Base-by-base conservation (phyloP, 2,329 filamentous ascomycete species). In the Epicoccum nigrum region DNA sequence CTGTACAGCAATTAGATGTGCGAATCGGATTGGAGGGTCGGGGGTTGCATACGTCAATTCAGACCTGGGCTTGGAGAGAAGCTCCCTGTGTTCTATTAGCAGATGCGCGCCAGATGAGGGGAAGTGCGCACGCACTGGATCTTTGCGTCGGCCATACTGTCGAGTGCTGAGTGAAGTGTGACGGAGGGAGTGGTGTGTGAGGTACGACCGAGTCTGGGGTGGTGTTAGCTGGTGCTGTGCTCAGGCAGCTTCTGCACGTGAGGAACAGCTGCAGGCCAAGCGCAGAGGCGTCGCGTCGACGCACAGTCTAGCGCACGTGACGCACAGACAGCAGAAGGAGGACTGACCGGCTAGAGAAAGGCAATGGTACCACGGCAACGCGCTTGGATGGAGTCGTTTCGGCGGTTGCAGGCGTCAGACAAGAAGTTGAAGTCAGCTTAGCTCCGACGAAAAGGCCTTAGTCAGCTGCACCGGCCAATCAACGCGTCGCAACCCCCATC, bases 31-130 rank as follows among this genome's bases (percentile, higher is more conserved):
- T 23, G 32, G 9, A 19, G 32, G 32, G n/a, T 3, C 1, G 3
- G 7, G 16, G 21, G 23, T 15, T 4, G 20, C 16, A 65, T 86
- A 95, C 91, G 92, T 96, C 77, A 96, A 88, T 74, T 97, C 92
- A 69, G 83, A 86, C 77, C 91, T 90, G 61, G 90, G 87, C 83
- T 96, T 96, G 74, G 84, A 87, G 61, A 95, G 85, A 69, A 96
- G 86, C 76, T 96, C 92, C 77, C 91, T 95, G 73, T 35, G 45
- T n/a, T 20, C 30, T 56, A 60, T 72, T 59, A 74, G 70, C 52
- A 31, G 27, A 25, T 27, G 13, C 9, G 13, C 20, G 19, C 3
- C 7, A 19, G 32, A 11, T 7, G 23, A 33, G 19, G n/a, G 13
- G 13, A 20, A 7, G 8, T 8, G 21, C 20, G 12, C 23, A 60